These are phyloP conservation scores for Malassezia globosa DNA, from an alignment of 1,284 basidiomycete genomes.

Conservation along the genomic window DNA sequence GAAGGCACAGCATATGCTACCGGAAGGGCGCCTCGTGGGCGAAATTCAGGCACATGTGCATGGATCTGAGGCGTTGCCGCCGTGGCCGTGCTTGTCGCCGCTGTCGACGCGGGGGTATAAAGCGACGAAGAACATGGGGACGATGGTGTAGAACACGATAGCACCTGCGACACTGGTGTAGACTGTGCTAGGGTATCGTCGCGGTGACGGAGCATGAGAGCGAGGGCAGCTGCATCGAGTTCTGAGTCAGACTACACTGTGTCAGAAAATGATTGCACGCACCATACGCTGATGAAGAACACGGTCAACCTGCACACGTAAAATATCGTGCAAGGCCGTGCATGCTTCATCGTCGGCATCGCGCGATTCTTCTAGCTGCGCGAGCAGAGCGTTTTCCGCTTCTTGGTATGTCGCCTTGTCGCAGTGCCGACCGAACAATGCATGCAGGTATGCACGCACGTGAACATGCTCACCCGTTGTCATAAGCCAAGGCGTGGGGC, in stretches of 20 bases:
- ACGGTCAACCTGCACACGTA: not conserved
- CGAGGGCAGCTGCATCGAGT: slow-evolving; percentile 8
- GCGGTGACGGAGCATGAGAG: slow-evolving; percentile 7
- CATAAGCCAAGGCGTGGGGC: not conserved
- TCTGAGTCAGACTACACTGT: slow-evolving; percentile 3
- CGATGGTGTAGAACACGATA: slow-evolving; percentile 22
- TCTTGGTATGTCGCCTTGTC: not conserved
- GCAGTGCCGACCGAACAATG: not conserved
- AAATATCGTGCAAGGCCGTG: not conserved
- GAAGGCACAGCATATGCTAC: too few relatives aligned
- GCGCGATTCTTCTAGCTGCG: not conserved
- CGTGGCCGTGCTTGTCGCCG: too few relatives aligned
- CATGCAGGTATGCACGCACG: slow-evolving; percentile 3
- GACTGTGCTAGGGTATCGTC: not conserved
- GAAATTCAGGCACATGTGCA: too few relatives aligned
- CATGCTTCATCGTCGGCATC: slow-evolving; percentile 1
- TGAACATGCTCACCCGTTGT: not conserved
- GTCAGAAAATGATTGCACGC: too few relatives aligned
- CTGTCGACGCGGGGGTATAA: too few relatives aligned
- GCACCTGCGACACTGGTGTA: slow-evolving; percentile 2
- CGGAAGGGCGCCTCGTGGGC: too few relatives aligned
- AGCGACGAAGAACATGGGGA: not conserved
- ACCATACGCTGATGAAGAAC: too few relatives aligned
- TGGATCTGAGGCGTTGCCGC: too few relatives aligned
- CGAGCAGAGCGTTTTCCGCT: not conserved